phyloP scores from a whole-genome alignment of 208 protist species.

The Acanthamoeba castellanii region DNA sequence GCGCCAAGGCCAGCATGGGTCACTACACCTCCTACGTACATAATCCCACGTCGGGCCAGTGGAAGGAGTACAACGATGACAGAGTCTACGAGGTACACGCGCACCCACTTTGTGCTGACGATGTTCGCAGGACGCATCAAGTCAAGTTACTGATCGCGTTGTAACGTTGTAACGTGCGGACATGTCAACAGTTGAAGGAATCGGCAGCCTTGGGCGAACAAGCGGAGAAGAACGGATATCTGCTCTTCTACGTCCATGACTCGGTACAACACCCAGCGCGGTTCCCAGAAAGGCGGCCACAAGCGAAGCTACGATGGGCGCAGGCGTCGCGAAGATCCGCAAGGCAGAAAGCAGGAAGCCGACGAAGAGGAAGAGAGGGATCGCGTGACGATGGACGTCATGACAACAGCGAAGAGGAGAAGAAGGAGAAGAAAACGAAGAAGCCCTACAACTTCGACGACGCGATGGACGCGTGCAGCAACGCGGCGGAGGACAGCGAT shows the following conservation, averaged over 20 bases:
- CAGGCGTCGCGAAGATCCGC: too few species aligned
- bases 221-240: conserved; percentile 42
- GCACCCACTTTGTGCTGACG: neutral
- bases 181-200: neutral
- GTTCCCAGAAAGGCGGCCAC: neutral
- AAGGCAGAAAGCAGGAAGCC: too few species aligned
- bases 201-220: neutral
- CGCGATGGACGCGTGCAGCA: too few species aligned
- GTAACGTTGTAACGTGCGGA: neutral
- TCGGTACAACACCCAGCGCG: neutral
- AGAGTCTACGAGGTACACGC: neutral
- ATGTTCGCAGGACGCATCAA: neutral
- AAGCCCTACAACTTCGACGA: neutral
- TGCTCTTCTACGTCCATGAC: conserved; percentile 60
- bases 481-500: neutral
- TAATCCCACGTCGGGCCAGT: neutral
- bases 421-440: neutral
- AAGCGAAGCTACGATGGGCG: neutral
- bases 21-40: conserved; percentile 35
- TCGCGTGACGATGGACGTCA: too few species aligned
- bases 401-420: neutral
- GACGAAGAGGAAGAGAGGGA: too few species aligned
- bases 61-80: conserved; percentile 58
- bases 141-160: neutral
- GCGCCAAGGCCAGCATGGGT: conserved; percentile 21